These are phyloP conservation scores for Phytophthora uliginosa DNA, from an alignment of 352 stramenopile genomes.

Conservation along the genomic window DNA sequence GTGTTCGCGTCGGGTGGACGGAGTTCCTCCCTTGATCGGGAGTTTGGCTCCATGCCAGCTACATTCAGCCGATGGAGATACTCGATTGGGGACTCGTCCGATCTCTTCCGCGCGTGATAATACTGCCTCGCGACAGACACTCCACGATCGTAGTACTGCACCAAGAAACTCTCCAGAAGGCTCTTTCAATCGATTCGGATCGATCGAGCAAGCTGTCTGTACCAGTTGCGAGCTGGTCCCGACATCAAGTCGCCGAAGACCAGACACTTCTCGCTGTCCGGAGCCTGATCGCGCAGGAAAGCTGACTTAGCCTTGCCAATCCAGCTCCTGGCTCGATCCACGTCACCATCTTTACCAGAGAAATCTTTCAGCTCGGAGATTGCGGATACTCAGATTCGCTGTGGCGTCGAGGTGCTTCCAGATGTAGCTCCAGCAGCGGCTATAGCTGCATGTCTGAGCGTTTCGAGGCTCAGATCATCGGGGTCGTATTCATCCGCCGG, in stretches of 20 bases:
- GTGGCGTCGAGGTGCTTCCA: too few relatives aligned
- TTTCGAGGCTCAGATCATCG: too few relatives aligned
- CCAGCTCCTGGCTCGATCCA: neutral
- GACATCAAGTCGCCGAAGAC: neutral
- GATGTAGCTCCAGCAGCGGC: too few relatives aligned
- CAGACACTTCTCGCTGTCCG: neutral
- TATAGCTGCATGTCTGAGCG: too few relatives aligned
- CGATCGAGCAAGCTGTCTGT: neutral
- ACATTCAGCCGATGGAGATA: conserved; percentile 7
- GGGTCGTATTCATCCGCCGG: too few relatives aligned
- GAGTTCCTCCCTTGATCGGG: neutral
- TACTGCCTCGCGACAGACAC: neutral
- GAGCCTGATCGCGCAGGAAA: neutral
- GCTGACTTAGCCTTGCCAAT: neutral
- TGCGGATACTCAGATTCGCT: too few relatives aligned
- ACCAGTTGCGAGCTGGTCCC: conserved; percentile 1
- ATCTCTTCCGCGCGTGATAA: neutral
- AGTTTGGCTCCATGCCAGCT: conserved; percentile 1
- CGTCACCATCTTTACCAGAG: neutral
- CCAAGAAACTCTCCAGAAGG: neutral
- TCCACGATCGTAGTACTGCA: conserved; percentile 1
- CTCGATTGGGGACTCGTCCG: neutral
- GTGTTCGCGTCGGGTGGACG: neutral
- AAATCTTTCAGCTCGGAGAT: neutral
- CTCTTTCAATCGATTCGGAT: neutral